A percentile compares a stretch with the other conserved stretches of the same genome.
phyloP scores from a whole-genome alignment of 73 alveolate species.

The Stentor roeselii region DNA sequence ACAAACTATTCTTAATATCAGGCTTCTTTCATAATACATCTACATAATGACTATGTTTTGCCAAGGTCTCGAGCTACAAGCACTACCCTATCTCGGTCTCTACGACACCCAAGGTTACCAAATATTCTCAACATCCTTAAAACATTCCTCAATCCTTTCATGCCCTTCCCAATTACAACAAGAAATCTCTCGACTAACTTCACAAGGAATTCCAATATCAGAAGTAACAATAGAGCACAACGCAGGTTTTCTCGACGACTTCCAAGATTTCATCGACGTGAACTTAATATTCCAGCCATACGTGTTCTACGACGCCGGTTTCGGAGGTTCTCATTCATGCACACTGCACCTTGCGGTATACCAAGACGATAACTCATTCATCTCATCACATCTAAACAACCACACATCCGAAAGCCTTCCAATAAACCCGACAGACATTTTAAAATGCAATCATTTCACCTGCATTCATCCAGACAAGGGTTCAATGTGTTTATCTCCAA shows the following conservation, averaged over 20 bases:
- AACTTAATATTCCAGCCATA: neutral
- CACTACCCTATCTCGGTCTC: neutral
- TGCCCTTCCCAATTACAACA: neutral
- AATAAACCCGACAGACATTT: neutral
- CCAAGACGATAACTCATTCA: neutral
- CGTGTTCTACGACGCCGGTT: neutral
- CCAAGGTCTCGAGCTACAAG: neutral
- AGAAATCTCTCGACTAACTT: neutral
- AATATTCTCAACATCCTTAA: neutral
- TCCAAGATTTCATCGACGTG: neutral
- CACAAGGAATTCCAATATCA: too few species aligned
- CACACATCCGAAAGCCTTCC: neutral
- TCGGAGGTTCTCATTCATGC: neutral
- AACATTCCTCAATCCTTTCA: too few species aligned
- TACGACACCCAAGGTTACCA: neutral
- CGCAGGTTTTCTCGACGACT: neutral
- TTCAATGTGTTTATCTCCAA: slow-evolving; percentile 5
- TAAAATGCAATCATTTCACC: neutral
- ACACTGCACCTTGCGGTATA: neutral
- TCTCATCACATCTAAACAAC: neutral
- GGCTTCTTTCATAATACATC: too few species aligned
- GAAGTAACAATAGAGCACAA: neutral
- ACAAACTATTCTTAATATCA: too few species aligned
- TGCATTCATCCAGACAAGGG: neutral
- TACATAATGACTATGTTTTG: neutral